Evolutionary conservation across 495 filamentous ascomycete genomes (phyloP).

Genomic region (Immersiella caudata): DNA sequence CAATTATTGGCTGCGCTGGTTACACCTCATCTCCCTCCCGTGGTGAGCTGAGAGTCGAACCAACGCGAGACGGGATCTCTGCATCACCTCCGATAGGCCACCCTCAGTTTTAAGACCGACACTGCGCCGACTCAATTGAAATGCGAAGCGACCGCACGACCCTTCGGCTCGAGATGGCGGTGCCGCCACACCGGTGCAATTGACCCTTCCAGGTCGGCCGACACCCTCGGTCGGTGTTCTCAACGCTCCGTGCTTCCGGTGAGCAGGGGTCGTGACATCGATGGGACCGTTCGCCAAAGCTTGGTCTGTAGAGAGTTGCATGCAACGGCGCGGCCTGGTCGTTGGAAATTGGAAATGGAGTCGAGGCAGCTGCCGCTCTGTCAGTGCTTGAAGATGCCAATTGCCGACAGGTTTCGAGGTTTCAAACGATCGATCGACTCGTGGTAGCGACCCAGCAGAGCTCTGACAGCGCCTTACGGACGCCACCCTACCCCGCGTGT

Average conservation of each 20-base stretch:
- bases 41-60: neutral
- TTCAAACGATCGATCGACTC: neutral
- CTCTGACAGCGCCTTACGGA: neutral
- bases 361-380: neutral
- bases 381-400: neutral
- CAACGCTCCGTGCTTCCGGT: too few species aligned
- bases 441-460: neutral
- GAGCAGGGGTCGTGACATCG: too few species aligned
- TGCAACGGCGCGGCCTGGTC: too few species aligned
- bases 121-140: too few species aligned
- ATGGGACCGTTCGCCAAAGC: too few species aligned
- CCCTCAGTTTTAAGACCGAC: neutral
- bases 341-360: neutral
- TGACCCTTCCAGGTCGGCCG: too few species aligned
- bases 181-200: too few species aligned
- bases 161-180: too few species aligned
- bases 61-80: neutral
- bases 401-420: neutral
- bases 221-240: too few species aligned
- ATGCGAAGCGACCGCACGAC: neutral
- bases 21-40: neutral
- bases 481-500: neutral
- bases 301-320: too few species aligned
- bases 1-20: neutral
- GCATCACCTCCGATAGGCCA: neutral